Percentiles rank a stretch among this genome's conserved stretches.
Evolutionary conservation across 2,329 filamentous ascomycete genomes (phyloP).

Genomic region (Byssochlamys sp.): DNA sequence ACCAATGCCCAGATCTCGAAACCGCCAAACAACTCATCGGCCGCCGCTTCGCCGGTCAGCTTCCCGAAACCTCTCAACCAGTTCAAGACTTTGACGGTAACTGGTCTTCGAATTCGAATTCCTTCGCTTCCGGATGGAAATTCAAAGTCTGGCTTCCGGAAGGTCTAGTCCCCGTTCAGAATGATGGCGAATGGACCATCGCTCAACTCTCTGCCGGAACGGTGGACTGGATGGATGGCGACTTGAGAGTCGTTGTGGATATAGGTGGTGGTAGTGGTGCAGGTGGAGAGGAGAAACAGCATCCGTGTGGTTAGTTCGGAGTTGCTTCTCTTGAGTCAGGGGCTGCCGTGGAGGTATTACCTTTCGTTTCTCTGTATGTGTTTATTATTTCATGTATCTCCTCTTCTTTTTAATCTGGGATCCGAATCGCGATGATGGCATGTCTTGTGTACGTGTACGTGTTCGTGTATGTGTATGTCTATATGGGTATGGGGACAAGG

Average conservation of each 20-base stretch:
- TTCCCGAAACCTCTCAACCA: conserved; percentile 12
- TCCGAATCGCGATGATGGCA: neutral
- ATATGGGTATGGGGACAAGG: neutral
- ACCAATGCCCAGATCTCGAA: conserved; percentile 25
- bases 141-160: conserved; percentile 35
- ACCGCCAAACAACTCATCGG: conserved; percentile 22
- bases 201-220: conserved; percentile 33
- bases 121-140: conserved; percentile 17
- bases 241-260: conserved; percentile 35
- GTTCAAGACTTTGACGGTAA: conserved; percentile 12
- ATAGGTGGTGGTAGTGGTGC: conserved; percentile 10
- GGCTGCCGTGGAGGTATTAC: neutral
- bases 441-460: neutral
- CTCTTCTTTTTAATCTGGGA: neutral
- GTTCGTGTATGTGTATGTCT: neutral
- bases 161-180: conserved; percentile 29
- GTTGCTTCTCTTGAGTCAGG: neutral
- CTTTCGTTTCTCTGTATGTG: neutral
- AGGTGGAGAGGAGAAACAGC: neutral
- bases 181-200: conserved; percentile 37
- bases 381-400: neutral
- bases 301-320: neutral
- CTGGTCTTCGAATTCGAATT: conserved; percentile 10
- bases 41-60: conserved; percentile 22
- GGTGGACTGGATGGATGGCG: conserved; percentile 40